Evolutionary conservation across 129 eudicot species (phyloP).

Genomic region (carrot (Daucus carota)): DNA sequence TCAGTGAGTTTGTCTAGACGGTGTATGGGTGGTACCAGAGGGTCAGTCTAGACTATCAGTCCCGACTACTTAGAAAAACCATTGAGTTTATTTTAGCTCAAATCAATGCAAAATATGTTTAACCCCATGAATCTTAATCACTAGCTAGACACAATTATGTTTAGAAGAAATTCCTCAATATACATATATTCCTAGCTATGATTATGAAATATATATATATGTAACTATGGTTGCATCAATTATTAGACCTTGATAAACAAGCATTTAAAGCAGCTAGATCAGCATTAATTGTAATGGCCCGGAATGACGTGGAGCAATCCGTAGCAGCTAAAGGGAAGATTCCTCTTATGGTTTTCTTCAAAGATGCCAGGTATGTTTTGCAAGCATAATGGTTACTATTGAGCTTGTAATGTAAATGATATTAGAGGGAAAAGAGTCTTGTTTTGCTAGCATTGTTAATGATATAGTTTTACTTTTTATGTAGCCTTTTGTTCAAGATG

Average conservation of each 20-base stretch:
- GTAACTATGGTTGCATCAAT: background rate
- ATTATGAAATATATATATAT: background rate
- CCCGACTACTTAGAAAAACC: no score
- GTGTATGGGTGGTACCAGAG: no score
- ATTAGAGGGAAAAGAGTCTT: background rate
- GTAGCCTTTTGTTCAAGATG: slow-evolving; percentile 27
- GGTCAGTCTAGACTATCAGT: no score
- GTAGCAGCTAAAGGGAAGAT: background rate
- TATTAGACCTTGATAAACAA: background rate
- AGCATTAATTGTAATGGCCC: background rate
- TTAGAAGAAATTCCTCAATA: no score
- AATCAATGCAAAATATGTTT: no score
- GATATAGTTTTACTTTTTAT: background rate
- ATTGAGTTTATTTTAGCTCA: no score
- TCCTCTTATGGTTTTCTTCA: slow-evolving; percentile 3
- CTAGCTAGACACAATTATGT: no score
- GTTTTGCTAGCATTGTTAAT: background rate
- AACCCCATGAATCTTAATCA: no score
- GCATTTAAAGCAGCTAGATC: background rate
- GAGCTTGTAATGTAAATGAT: background rate
- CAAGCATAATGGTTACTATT: background rate
- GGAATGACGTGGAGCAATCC: background rate
- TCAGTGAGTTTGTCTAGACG: no score
- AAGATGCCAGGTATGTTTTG: background rate
- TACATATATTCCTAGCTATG: no score